Conservation (phyloP, 2,329 filamentous ascomycete genomes). For the Ophiosphaerella korrae region DNA sequence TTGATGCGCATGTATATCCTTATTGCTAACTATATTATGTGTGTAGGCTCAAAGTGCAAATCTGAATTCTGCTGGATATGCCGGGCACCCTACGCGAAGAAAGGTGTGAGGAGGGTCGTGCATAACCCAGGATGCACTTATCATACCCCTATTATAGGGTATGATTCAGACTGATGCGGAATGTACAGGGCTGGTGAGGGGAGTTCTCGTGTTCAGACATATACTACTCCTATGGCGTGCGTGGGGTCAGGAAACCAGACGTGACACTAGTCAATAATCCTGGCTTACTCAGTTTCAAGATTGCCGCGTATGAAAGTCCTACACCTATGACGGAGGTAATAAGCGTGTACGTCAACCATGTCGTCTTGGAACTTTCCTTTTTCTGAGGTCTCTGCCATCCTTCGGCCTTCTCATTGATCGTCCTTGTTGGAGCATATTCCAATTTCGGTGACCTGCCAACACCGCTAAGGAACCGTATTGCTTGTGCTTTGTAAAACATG, state of each 20-base stretch:
- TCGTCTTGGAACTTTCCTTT: neutral
- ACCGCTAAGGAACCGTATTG: constrained; percentile 1
- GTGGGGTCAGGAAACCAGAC: neutral
- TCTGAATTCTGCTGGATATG: constrained; percentile 51
- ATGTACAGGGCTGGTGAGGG: neutral
- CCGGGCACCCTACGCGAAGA: constrained; percentile 30
- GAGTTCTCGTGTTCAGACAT: too few species aligned
- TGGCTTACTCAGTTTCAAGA: neutral
- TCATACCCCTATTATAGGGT: neutral
- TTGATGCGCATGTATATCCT: neutral
- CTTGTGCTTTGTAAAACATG: constrained; percentile 1
- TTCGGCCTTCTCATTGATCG: constrained; percentile 17
- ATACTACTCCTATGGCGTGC: neutral
- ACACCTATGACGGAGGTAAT: constrained; percentile 4
- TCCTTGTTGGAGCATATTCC: constrained; percentile 14
- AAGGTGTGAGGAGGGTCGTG: constrained; percentile 1
- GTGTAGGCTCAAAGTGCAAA: constrained; percentile 41
- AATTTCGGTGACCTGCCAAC: constrained; percentile 16
- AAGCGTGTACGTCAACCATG: constrained; percentile 10
- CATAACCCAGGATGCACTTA: constrained; percentile 8
- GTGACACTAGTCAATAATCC: neutral
- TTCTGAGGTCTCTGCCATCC: constrained; percentile 11
- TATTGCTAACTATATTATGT: neutral
- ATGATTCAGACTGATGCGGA: neutral
- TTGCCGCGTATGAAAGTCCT: constrained; percentile 4